phyloP scores from a whole-genome alignment of 306 rosid species.

The Alnus rubra region DNA sequence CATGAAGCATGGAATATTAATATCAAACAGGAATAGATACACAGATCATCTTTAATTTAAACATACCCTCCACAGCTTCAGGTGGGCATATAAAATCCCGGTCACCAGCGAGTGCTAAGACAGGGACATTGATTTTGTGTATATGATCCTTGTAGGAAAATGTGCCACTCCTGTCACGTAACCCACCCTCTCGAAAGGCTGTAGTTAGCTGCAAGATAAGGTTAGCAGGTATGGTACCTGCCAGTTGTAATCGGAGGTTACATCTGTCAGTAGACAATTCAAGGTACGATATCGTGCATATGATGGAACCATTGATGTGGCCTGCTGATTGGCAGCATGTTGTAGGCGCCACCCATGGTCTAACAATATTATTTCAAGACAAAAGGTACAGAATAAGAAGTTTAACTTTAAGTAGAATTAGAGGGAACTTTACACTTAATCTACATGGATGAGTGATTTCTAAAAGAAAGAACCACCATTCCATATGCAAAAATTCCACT shows the following conservation, averaged over 20 bases:
- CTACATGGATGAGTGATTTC: background rate
- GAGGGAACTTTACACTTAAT: background rate
- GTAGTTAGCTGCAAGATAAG: slow-evolving; percentile 90
- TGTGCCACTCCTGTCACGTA: slow-evolving; percentile 63
- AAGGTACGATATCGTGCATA: background rate
- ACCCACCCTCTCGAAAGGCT: slow-evolving; percentile 87
- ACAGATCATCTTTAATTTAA: slow-evolving; percentile 20
- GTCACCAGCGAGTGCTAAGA: slow-evolving; percentile 94
- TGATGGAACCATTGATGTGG: background rate
- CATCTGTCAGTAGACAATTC: slow-evolving; percentile 15
- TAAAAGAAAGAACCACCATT: background rate
- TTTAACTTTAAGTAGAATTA: background rate
- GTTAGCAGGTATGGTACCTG: slow-evolving; percentile 94
- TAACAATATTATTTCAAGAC: background rate
- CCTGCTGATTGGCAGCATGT: background rate
- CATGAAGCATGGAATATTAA: slow-evolving; percentile 6
- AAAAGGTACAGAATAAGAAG: background rate
- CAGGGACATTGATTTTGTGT: slow-evolving; percentile 63
- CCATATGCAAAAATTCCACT: background rate
- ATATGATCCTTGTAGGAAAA: slow-evolving; percentile 80
- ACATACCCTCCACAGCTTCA: slow-evolving; percentile 90
- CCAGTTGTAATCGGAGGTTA: slow-evolving; percentile 29
- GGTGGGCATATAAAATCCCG: slow-evolving; percentile 95
- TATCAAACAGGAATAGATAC: slow-evolving; percentile 22
- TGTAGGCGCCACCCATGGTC: background rate